Evolutionary conservation across 2,329 filamentous ascomycete genomes (phyloP), one percentile per base, ranked within the genome.

Genomic region (Neopestalotiopsis rosae): DNA sequence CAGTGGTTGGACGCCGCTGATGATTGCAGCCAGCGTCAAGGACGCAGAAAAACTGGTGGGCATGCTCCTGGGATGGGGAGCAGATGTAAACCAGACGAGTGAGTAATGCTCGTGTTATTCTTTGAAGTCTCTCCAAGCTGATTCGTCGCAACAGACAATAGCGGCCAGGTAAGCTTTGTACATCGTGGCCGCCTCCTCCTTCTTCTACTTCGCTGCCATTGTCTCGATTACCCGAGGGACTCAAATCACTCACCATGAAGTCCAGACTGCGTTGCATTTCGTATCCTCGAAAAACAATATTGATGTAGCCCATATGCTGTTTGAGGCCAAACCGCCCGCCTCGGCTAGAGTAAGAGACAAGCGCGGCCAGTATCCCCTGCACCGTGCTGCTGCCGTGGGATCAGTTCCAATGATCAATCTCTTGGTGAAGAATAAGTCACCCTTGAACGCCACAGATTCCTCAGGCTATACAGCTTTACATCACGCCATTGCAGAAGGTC

Each of bases 381-480:
- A 99, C 80, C 90, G 96, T 20, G 96, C 96, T 3, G 95, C 96
- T 0, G 95, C 96, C 2, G 89, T 94, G 3, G 97, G 97, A 6
- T 95, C 92, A 4, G 88, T 92, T n/a, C 94, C 95, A 5, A 94
- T 99, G 83, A 86, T 97, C 62, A 92, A 90, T 74, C 82, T 97
- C 49, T 83, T 99, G 14, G 83, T 98, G 17, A 89, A 93, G 75
- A 88, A 93, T 74, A 87, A 85, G 72, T 97, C 94, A 72, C 95
- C 95, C 0, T 78, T 98, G 30, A 94, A 97, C 79, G 91, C 94
- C 2, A 91, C 92, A 2, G 96, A 99, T 82, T 84, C 85, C 45
- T 90, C 94, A 73, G 95, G 95, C 1, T 90, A 93, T 78, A 98
- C 96, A 30, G 92, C 96, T 3, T 84, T 99, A 75, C 96, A 99